Evolutionary conservation across 495 filamentous ascomycete genomes (phyloP).

Genomic region (Lineolata rhizophorae): DNA sequence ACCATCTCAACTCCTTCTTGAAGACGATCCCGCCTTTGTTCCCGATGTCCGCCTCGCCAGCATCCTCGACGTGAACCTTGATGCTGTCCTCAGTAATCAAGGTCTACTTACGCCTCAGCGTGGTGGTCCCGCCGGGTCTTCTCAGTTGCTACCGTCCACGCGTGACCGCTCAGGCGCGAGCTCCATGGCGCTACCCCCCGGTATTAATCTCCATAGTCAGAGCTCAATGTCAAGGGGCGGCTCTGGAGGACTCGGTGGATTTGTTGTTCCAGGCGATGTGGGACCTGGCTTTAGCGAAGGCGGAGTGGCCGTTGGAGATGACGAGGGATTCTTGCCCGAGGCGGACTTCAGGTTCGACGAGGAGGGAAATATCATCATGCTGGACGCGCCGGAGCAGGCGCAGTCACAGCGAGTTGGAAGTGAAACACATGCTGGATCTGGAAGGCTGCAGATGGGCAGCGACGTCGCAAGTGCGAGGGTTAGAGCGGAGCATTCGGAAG

Average conservation of each 20-base stretch:
- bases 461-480: too few species aligned
- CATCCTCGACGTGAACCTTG: constrained; percentile 23
- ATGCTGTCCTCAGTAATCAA: constrained; percentile 12
- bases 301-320: constrained; percentile 14
- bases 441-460: constrained; percentile 3
- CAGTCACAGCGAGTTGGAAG: too few species aligned
- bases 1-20: constrained; percentile 53
- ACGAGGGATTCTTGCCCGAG: constrained; percentile 31
- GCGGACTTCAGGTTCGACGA: constrained; percentile 43
- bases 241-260: constrained; percentile 17
- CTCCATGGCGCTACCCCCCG: constrained; percentile 7
- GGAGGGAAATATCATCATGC: constrained; percentile 36
- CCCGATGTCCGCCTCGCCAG: constrained; percentile 39
- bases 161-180: neutral
- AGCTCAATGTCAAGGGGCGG: too few species aligned
- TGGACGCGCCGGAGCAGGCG: too few species aligned
- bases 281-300: constrained; percentile 7
- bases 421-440: too few species aligned
- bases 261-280: constrained; percentile 17
- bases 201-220: too few species aligned
- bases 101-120: constrained; percentile 14
- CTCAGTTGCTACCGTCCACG: too few species aligned
- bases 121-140: too few species aligned
- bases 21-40: constrained; percentile 73
- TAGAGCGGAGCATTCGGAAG: too few species aligned